These are phyloP conservation scores for Lachnellula occidentalis DNA, from an alignment of 2,329 filamentous ascomycete genomes.

Conservation along the genomic window DNA sequence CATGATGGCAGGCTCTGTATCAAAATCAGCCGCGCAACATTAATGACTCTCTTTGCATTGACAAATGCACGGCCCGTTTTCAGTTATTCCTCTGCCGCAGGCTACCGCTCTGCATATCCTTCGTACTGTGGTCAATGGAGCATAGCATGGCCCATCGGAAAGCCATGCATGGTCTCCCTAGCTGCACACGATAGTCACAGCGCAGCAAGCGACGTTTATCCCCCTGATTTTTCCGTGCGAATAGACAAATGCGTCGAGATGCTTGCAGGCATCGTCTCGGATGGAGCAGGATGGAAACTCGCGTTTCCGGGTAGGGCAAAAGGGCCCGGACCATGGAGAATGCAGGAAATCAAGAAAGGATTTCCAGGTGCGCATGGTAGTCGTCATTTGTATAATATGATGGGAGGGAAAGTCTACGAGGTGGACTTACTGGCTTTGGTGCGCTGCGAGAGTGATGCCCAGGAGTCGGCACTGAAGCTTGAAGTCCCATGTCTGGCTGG, in stretches of 20 bases:
- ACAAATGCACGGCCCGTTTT: slow-evolving; percentile 30
- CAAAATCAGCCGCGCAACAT: neutral
- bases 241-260: slow-evolving; percentile 24
- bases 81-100: slow-evolving; percentile 30
- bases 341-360: slow-evolving; percentile 21
- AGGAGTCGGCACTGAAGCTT: slow-evolving; percentile 10
- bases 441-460: neutral
- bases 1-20: neutral
- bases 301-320: slow-evolving; percentile 22
- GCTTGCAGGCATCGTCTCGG: slow-evolving; percentile 19
- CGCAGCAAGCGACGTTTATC: slow-evolving; percentile 18
- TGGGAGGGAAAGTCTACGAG: slow-evolving; percentile 29
- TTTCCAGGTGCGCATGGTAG: slow-evolving; percentile 30
- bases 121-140: slow-evolving; percentile 32
- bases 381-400: slow-evolving; percentile 32
- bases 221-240: slow-evolving; percentile 13
- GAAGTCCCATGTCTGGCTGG: slow-evolving; percentile 19
- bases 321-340: slow-evolving; percentile 6
- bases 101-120: slow-evolving; percentile 30
- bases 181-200: slow-evolving; percentile 17
- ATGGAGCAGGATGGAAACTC: slow-evolving; percentile 11
- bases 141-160: slow-evolving; percentile 32
- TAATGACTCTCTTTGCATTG: slow-evolving; percentile 6
- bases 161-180: slow-evolving; percentile 9
- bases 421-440: slow-evolving; percentile 29